Base-by-base conservation (phyloP, 2,329 filamentous ascomycete genomes). In the Cadophora luteo-olivacea region DNA sequence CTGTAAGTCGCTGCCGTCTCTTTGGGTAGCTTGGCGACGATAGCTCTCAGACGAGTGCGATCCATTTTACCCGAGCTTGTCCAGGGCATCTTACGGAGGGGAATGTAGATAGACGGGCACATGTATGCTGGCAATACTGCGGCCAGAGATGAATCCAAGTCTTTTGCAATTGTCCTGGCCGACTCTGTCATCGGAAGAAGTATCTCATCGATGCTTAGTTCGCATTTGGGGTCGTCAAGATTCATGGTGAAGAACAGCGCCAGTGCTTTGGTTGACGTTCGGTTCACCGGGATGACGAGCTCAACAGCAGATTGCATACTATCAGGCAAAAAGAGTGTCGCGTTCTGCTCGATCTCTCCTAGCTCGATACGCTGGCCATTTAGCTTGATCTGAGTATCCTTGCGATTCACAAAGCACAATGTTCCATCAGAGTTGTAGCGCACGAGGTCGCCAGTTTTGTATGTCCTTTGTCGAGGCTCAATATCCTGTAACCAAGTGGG, bases 341-440 rank as follows among this genome's bases (percentile, higher is more conserved):
- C 29, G 48, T 80, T 80, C 67, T 79, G 78, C 75, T 81, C 85
- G 63, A 83, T 83, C 75, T 83, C 84, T 8, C 80, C 83, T 62
- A 89, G 80, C 78, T 89, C 91, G 64, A 90, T 84, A 66, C 89
- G 81, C 71, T 87, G 89, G 29, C 91, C 91, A 12, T 84, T 82
- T 25, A 91, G 79, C 78, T 92, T 92, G 66, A 90, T 85, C 76
- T 89, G 89, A 22, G 85, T 85, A 73, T 91, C 89, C 71, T 87
- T 89, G 61, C 90, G 84, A 11, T 88, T 88, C 38, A 89, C 80
- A 69, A 86, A 89, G 16, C 83, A 76, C 55, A 90, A 82, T 2
- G 81, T 81, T 24, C 74, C 77, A 61, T 88, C 83, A 0, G 78
- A 75, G 52, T 86, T 81, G 66, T 88, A 87, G 24, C 80, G 80